Conservation (phyloP, 805 yeast species). For the Candida endomychidarum region DNA sequence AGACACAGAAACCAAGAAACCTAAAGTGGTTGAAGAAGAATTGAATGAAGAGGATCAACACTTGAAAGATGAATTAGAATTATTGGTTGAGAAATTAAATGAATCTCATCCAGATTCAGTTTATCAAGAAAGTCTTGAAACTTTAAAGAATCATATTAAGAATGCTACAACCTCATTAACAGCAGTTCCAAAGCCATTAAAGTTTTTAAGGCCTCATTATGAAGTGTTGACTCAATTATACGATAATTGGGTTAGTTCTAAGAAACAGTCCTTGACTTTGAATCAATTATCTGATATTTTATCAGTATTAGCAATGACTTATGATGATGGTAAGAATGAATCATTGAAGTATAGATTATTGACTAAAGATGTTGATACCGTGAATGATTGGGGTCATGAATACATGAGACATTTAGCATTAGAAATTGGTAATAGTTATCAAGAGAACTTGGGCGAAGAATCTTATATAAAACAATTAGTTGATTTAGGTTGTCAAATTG, state of each 20-base stretch:
- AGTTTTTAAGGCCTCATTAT: constrained; percentile 88
- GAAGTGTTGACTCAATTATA: constrained; percentile 64
- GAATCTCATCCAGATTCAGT: constrained; percentile 47
- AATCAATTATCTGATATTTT: constrained; percentile 78
- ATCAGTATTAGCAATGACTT: constrained; percentile 94
- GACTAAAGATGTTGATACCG: constrained; percentile 46
- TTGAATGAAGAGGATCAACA: constrained; percentile 91
- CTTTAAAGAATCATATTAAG: constrained; percentile 74
- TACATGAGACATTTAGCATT: constrained; percentile 93
- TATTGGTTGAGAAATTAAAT: constrained; percentile 75
- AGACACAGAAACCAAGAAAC: constrained; percentile 8
- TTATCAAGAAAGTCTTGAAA: constrained; percentile 61
- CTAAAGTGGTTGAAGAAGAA: constrained; percentile 59
- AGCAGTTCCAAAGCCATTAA: constrained; percentile 98
- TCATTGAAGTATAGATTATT: constrained; percentile 75
- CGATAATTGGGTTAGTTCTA: constrained; percentile 55
- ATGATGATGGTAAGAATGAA: constrained; percentile 76
- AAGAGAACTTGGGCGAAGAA: constrained; percentile 46
- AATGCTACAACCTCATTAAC: constrained; percentile 98
- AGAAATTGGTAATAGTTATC: constrained; percentile 88
- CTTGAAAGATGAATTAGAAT: constrained; percentile 81
- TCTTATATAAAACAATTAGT: constrained; percentile 45
- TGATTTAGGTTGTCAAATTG: constrained; percentile 70
- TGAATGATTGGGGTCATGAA: constrained; percentile 96
- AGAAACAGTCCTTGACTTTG: constrained; percentile 39